These are phyloP conservation scores for Aquilaria sinensis DNA, from an alignment of 345 rosid species.

Conservation along the genomic window DNA sequence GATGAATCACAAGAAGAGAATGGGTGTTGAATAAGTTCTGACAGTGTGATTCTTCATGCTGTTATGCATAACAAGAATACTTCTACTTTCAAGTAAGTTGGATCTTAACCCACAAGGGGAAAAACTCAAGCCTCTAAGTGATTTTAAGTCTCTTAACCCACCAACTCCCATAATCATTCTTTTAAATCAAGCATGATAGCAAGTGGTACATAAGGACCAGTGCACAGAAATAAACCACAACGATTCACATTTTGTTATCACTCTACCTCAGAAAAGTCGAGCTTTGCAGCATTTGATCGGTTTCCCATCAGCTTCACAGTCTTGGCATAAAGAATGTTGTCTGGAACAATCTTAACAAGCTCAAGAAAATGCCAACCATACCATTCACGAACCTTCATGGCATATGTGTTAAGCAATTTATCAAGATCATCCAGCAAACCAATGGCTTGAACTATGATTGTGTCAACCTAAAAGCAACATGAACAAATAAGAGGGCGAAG, in stretches of 20 bases:
- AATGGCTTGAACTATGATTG: slow-evolving; percentile 95
- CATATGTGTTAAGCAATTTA: slow-evolving; percentile 88
- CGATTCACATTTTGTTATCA: no score
- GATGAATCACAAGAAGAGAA: neutral
- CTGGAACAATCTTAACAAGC: slow-evolving; percentile 82
- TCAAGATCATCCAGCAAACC: slow-evolving; percentile 95
- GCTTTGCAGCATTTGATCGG: slow-evolving; percentile 72
- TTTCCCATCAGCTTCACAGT: slow-evolving; percentile 78
- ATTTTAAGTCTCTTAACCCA: no score
- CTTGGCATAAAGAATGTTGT: slow-evolving; percentile 81
- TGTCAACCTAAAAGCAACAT: slow-evolving; percentile 59
- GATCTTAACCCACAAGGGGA: no score
- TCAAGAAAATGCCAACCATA: slow-evolving; percentile 99
- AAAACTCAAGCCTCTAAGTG: no score
- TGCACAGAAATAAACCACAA: no score
- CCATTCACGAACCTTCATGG: slow-evolving; percentile 93
- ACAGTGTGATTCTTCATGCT: neutral
- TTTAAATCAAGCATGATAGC: no score
- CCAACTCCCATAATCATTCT: no score
- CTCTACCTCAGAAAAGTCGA: slow-evolving; percentile 80
- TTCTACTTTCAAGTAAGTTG: no score
- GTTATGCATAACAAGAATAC: no score
- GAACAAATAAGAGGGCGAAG: neutral
- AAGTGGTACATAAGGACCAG: no score
- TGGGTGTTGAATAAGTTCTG: neutral